Evolutionary conservation across 768 basidiomycete genomes (phyloP), one percentile per base, ranked within the genome.

Genomic region (Pulveroboletus sp.): DNA sequence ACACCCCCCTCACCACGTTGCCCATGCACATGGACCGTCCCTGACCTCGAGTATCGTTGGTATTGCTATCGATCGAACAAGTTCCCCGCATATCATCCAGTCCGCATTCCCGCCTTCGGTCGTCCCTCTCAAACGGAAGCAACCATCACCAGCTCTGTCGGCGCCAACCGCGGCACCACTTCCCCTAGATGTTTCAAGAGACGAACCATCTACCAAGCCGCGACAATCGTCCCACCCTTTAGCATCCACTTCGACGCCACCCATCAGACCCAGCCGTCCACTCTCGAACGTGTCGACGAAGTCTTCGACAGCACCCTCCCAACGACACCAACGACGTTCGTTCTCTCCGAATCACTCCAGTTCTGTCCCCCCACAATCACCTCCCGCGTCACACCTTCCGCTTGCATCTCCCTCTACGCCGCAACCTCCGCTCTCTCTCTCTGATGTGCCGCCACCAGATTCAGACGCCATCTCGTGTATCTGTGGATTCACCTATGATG

Each of bases 401-500:
- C 55, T 58, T 14, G 17, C 53, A 3, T 63, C 60, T 15, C 57
- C 62, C 5, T 58, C 64, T 35, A 51, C 56, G 0, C 66, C 54
- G 1, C 61, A 62, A 39, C 56, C 55, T 7, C 60, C 60, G 4
- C 56, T 46, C 32, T 12, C 57, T 1, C 54, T 53, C 9, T 41
- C 57, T 0, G 57, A 58, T 12, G 47, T 28, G n/a, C 63, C 57
- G 39, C 62, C 66, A 32, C 52, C 69, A 27, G 69, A 60, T 53
- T 67, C 75, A 10, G 80, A 83, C 41, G 70, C 71, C 43, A 81
- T 85, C 46, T 72, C 74, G 40, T 93, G 91, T 64, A 86, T 90
- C 51, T 93, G 90, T 66, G 82, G 81, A 6, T 78, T 79, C 52
- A 69, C 75, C 40, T 76, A 81, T 61, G 91, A 91, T 68, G 89